Evolutionary conservation across 192 early-diverging fungal genomes (phyloP).

Genomic region (Physocladia obscura): DNA sequence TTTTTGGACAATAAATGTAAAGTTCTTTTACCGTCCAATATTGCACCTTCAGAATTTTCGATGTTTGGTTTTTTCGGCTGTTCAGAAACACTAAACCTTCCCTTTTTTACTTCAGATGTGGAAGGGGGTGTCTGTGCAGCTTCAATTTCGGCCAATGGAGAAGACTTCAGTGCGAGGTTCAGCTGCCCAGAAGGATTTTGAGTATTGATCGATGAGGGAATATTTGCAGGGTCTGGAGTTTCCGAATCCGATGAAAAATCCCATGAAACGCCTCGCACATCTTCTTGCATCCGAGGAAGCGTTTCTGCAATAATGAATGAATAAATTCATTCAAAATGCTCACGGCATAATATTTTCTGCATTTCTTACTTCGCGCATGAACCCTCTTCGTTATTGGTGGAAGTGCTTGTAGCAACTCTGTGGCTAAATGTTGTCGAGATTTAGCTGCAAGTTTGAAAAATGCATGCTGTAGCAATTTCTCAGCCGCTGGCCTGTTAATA

Average conservation of each 20-base stretch:
- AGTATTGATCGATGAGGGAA: background rate
- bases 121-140: background rate
- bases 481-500: slow-evolving; percentile 65
- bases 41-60: too few species aligned
- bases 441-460: slow-evolving; percentile 77
- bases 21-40: too few species aligned
- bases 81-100: slow-evolving; percentile 71
- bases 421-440: slow-evolving; percentile 63
- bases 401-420: slow-evolving; percentile 55
- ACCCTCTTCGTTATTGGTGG: slow-evolving; percentile 70
- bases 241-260: slow-evolving; percentile 49
- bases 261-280: slow-evolving; percentile 59
- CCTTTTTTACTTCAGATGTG: slow-evolving; percentile 60
- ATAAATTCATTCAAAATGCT: background rate
- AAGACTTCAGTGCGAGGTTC: background rate
- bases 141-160: too few species aligned
- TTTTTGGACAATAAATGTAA: slow-evolving; percentile 17
- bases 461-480: slow-evolving; percentile 72
- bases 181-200: too few species aligned
- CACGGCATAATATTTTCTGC: background rate
- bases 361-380: slow-evolving; percentile 49
- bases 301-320: background rate
- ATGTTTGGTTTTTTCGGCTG: background rate
- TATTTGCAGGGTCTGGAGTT: background rate
- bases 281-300: slow-evolving; percentile 21